Evolutionary conservation across 768 basidiomycete genomes (phyloP).

Genomic region (Kwoniella mangroviensis): DNA sequence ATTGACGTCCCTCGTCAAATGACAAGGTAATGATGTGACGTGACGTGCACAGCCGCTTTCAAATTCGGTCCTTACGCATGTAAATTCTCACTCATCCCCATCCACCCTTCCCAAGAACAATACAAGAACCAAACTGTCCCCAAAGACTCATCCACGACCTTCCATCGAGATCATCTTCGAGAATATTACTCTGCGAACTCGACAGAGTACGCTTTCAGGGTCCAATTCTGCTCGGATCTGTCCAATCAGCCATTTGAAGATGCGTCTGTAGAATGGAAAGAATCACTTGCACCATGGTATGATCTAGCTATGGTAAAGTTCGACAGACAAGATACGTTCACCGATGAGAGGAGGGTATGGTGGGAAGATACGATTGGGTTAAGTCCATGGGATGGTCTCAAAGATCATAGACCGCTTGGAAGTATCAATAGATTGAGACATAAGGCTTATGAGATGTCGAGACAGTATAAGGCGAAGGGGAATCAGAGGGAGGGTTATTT

Average conservation of each 20-base stretch:
- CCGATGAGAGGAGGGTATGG: conserved; percentile 25
- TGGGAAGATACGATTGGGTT: conserved; percentile 26
- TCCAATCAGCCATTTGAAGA: conserved; percentile 21
- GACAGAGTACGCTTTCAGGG: conserved; percentile 14
- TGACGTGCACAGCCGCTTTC: conserved; percentile 16
- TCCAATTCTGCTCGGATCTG: conserved; percentile 16
- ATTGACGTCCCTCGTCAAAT: not conserved
- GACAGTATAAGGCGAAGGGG: conserved; percentile 19
- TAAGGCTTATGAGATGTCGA: conserved; percentile 29
- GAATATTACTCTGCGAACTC: conserved; percentile 11
- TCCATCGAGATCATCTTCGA: conserved; percentile 22
- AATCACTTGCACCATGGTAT: conserved; percentile 19
- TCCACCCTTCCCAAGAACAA: conserved; percentile 4
- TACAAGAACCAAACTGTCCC: conserved; percentile 18
- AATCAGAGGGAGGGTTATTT: conserved; percentile 25
- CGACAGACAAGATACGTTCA: conserved; percentile 18
- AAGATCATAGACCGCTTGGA: conserved; percentile 22
- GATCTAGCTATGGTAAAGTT: conserved; percentile 16
- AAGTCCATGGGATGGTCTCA: conserved; percentile 21
- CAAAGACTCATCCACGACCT: conserved; percentile 15
- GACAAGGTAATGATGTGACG: not conserved
- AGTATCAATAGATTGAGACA: conserved; percentile 23
- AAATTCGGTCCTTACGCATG: conserved; percentile 29
- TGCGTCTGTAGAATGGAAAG: conserved; percentile 25
- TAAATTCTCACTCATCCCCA: conserved; percentile 25